phyloP scores from a whole-genome alignment of 2,329 filamentous ascomycete species.

The Dendrostoma leiphaemia region DNA sequence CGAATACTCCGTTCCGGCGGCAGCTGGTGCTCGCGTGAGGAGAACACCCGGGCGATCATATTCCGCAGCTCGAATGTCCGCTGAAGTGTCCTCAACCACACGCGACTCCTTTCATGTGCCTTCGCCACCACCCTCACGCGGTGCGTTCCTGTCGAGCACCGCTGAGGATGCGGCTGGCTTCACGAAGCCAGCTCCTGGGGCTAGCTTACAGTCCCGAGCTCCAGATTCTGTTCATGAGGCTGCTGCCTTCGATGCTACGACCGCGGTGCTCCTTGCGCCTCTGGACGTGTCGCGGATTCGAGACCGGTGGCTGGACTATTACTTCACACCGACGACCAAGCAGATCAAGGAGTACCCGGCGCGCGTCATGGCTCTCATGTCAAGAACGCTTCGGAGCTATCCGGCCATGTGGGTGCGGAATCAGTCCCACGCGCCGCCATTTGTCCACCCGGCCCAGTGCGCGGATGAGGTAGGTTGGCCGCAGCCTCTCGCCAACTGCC shows the following conservation, averaged over 20 bases:
- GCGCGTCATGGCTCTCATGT: neutral
- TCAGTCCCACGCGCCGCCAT: neutral
- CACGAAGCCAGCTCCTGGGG: neutral
- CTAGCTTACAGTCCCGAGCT: neutral
- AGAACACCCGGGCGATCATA: neutral
- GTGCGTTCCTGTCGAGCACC: too few species aligned
- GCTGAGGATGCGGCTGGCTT: neutral
- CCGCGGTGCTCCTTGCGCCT: neutral
- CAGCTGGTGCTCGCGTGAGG: neutral
- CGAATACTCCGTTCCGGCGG: neutral
- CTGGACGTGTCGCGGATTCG: neutral
- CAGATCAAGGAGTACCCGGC: neutral
- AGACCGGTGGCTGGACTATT: neutral
- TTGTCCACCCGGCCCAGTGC: neutral
- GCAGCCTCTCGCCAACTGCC: slow-evolving; percentile 37
- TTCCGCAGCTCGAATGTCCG: neutral
- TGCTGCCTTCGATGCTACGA: neutral
- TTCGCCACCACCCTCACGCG: neutral
- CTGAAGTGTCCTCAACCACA: neutral
- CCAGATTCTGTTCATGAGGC: neutral
- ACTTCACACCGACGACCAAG: neutral
- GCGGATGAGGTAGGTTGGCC: neutral
- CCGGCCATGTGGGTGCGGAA: neutral
- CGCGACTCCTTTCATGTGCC: neutral
- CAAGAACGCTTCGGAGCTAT: neutral